phyloP scores from a whole-genome alignment of 108 stramenopile species.

The Nannochloropsis gaditana region DNA sequence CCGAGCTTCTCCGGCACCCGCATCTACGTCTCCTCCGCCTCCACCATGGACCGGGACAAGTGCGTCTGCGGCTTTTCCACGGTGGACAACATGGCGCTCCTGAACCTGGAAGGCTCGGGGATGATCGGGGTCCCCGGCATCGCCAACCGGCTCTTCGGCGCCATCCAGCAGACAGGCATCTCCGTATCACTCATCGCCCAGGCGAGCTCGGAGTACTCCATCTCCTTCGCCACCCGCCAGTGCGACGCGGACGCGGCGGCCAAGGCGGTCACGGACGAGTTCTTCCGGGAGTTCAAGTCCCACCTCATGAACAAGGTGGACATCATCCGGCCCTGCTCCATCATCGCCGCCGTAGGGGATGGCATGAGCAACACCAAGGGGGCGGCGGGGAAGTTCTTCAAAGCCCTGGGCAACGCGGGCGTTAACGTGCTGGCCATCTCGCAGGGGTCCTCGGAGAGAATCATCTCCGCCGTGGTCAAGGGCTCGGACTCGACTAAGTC shows the following conservation, averaged over 20 bases:
- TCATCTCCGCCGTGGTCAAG: conserved; percentile 71
- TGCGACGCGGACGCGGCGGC: conserved; percentile 59
- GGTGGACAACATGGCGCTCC: conserved; percentile 73
- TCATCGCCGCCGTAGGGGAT: conserved; percentile 83
- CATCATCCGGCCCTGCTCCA: conserved; percentile 63
- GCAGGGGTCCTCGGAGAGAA: conserved; percentile 62
- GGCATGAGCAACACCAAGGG: conserved; percentile 69
- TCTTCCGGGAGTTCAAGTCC: conserved; percentile 61
- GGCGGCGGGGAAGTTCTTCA: conserved; percentile 73
- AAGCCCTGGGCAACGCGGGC: conserved; percentile 69
- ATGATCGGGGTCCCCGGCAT: conserved; percentile 75
- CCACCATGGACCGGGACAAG: conserved; percentile 54
- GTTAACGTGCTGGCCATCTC: conserved; percentile 77
- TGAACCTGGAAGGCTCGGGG: conserved; percentile 80
- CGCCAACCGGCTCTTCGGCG: conserved; percentile 65
- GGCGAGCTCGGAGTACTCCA: conserved; percentile 74
- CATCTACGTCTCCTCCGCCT: conserved; percentile 60
- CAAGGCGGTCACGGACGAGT: conserved; percentile 65
- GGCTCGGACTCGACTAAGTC: conserved; percentile 64
- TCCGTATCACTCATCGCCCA: conserved; percentile 77
- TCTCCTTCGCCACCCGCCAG: conserved; percentile 65
- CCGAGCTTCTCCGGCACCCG: conserved; percentile 66
- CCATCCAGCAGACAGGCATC: conserved; percentile 62
- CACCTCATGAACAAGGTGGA: conserved; percentile 38
- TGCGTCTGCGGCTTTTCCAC: conserved; percentile 73